These are phyloP conservation scores for Erucastrum elatum DNA, from an alignment of 345 rosid genomes.

Conservation along the genomic window DNA sequence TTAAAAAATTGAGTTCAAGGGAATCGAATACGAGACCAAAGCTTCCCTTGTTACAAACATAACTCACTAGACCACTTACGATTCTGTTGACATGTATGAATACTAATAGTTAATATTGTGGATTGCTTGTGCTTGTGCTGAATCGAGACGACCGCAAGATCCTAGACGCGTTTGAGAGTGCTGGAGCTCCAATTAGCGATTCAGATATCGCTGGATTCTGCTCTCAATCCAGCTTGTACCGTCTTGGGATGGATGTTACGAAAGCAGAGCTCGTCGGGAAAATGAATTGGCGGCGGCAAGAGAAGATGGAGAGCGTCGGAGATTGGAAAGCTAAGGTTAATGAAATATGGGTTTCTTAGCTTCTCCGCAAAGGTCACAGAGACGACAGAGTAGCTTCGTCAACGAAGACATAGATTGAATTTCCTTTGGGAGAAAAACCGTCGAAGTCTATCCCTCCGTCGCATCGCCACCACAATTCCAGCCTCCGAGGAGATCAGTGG, in stretches of 20 bases:
- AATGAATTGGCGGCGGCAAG: conserved; percentile 92
- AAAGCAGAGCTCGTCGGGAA: conserved; percentile 84
- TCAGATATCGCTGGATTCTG: conserved; percentile 78
- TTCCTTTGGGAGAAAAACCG: conserved; percentile 79
- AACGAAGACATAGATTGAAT: conserved; percentile 75
- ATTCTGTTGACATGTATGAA: no score
- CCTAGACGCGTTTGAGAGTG: no score
- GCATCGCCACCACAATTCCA: conserved; percentile 33
- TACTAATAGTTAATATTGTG: no score
- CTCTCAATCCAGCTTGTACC: conserved; percentile 78
- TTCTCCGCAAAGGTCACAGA: conserved; percentile 36
- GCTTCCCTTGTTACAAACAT: no score
- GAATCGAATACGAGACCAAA: no score
- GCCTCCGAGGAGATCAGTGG: conserved; percentile 46
- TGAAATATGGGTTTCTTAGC: conserved; percentile 57
- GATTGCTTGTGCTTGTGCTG: no score
- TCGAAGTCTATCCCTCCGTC: conserved; percentile 62
- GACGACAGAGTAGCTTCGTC: conserved; percentile 96
- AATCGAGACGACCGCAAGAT: no score
- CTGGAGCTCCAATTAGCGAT: conserved; percentile 62
- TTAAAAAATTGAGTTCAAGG: no score
- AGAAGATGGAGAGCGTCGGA: conserved; percentile 76
- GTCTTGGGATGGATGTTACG: conserved; percentile 96
- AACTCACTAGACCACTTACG: not conserved
- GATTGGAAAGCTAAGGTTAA: conserved; percentile 94